Evolutionary conservation across 805 yeast species (phyloP).

Genomic region (Nakazawaea anatomiae): DNA sequence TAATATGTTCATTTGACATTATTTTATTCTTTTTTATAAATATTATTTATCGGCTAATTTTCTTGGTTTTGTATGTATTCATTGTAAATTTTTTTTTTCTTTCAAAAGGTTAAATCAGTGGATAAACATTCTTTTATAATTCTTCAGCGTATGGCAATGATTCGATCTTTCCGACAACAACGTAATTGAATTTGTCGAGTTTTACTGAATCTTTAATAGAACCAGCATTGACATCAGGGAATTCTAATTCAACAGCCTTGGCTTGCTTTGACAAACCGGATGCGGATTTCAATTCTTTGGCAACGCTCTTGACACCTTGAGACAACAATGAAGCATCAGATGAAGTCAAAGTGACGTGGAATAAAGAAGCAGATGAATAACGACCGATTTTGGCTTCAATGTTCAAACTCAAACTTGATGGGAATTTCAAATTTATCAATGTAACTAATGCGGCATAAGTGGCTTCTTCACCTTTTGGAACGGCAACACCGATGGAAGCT

Average conservation of each 20-base stretch:
- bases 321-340: constrained; percentile 53
- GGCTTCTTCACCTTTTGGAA: constrained; percentile 55
- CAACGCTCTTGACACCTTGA: constrained; percentile 54
- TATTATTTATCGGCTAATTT: too few species aligned
- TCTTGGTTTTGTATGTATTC: not conserved
- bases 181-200: constrained; percentile 67
- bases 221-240: constrained; percentile 34
- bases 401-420: constrained; percentile 47
- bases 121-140: constrained; percentile 40
- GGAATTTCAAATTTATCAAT: constrained; percentile 47
- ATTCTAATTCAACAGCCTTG: constrained; percentile 40
- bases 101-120: not conserved
- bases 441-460: constrained; percentile 66
- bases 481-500: constrained; percentile 80
- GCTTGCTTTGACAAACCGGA: constrained; percentile 55
- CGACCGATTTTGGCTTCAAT: constrained; percentile 49
- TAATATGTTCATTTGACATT: too few species aligned
- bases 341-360: constrained; percentile 64
- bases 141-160: constrained; percentile 87
- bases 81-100: not conserved
- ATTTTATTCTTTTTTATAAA: too few species aligned
- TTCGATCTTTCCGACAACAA: constrained; percentile 84
- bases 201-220: constrained; percentile 26
- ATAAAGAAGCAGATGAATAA: constrained; percentile 77
- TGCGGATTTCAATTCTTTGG: constrained; percentile 46